phyloP scores from a whole-genome alignment of 2,329 filamentous ascomycete genomes.

The Achaetomium macrosporum region DNA sequence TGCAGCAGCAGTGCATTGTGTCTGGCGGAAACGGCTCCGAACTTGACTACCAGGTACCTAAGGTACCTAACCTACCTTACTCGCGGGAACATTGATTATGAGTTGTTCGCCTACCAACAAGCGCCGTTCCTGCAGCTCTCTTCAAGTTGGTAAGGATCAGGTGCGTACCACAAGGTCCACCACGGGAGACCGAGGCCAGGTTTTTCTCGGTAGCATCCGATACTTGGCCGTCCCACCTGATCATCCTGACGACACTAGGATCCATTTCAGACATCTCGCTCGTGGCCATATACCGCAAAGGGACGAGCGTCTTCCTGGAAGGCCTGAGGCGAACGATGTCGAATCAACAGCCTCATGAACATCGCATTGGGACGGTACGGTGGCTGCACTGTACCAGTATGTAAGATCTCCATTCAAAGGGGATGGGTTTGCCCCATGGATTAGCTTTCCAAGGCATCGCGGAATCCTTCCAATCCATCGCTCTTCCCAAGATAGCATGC shows the following conservation, averaged over 20 bases:
- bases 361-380: too few species aligned
- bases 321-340: too few species aligned
- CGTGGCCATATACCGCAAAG: not conserved
- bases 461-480: conserved; percentile 1
- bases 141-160: not conserved
- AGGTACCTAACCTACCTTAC: too few species aligned
- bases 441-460: not conserved
- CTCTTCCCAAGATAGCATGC: not conserved
- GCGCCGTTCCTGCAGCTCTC: not conserved
- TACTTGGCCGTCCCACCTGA: not conserved
- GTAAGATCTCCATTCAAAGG: not conserved
- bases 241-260: too few species aligned
- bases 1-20: too few species aligned
- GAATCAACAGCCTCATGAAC: too few species aligned
- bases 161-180: not conserved
- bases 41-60: too few species aligned
- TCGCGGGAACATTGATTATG: not conserved
- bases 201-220: not conserved
- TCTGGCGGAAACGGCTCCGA: too few species aligned
- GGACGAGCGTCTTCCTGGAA: not conserved
- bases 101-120: not conserved
- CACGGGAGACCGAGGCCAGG: not conserved
- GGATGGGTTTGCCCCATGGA: not conserved
- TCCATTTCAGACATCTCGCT: too few species aligned
- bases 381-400: too few species aligned